phyloP scores from a whole-genome alignment of 1,284 basidiomycete species.

The Sporisorium scitamineum region DNA sequence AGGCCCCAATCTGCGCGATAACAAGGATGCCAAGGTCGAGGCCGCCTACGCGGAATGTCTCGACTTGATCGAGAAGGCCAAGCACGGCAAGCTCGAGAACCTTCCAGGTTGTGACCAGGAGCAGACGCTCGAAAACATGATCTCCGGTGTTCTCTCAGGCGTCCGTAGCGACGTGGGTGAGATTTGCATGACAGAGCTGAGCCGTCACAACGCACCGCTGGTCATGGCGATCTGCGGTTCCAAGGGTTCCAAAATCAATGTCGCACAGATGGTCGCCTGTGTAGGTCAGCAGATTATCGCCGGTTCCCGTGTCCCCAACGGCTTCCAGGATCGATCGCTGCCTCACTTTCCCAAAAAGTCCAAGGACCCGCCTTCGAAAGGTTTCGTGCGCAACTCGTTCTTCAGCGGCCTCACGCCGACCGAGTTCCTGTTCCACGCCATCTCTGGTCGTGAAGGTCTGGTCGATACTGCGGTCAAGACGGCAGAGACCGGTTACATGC shows the following conservation, averaged over 20 bases:
- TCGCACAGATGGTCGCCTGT: conserved; percentile 99
- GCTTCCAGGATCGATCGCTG: conserved; percentile 97
- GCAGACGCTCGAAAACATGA: conserved; percentile 93
- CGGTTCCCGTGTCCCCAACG: conserved; percentile 97
- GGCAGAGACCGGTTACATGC: conserved; percentile 99
- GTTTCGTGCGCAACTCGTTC: conserved; percentile 96
- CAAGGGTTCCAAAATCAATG: conserved; percentile 98
- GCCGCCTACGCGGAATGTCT: conserved; percentile 89
- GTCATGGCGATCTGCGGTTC: conserved; percentile 99
- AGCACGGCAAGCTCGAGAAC: conserved; percentile 92
- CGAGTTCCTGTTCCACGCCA: conserved; percentile 98
- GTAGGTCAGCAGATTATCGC: conserved; percentile 99
- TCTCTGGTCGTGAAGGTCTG: conserved; percentile 96
- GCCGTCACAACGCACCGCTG: conserved; percentile 92
- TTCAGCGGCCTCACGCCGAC: conserved; percentile 93
- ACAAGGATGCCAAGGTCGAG: conserved; percentile 89
- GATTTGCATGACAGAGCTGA: conserved; percentile 97
- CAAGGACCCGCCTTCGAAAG: conserved; percentile 95
- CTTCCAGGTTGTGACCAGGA: conserved; percentile 97
- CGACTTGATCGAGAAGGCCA: conserved; percentile 87
- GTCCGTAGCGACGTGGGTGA: conserved; percentile 96
- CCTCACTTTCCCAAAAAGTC: conserved; percentile 99
- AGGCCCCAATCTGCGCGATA: conserved; percentile 80
- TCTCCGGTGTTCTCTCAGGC: conserved; percentile 91
- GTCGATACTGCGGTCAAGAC: conserved; percentile 99